Percentiles rank a stretch among this genome's conserved stretches.
Evolutionary conservation across 768 basidiomycete species (phyloP).

Genomic region (Boletus eberwhitei): DNA sequence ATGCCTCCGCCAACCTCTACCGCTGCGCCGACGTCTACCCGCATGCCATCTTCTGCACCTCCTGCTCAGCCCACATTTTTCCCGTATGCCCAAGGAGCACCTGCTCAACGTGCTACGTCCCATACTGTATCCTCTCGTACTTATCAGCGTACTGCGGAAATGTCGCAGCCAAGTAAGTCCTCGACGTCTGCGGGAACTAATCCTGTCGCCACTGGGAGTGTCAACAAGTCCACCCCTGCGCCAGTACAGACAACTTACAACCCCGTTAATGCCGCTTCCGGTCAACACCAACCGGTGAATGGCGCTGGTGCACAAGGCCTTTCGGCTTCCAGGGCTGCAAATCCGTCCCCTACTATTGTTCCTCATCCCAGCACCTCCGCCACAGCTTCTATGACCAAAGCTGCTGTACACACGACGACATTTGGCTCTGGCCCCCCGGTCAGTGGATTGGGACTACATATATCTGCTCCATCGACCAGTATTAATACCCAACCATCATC

Average conservation of each 20-base stretch:
- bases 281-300: constrained; percentile 13
- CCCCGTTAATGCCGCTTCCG: neutral
- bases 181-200: constrained; percentile 3
- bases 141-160: constrained; percentile 24
- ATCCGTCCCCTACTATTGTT: neutral
- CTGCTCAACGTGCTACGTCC: constrained; percentile 20
- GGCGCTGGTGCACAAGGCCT: constrained; percentile 1
- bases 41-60: constrained; percentile 23
- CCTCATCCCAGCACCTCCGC: constrained; percentile 1
- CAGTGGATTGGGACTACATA: constrained; percentile 10
- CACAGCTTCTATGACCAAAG: constrained; percentile 9
- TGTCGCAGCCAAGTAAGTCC: constrained; percentile 19
- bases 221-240: constrained; percentile 5
- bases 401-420: neutral
- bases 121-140: constrained; percentile 20
- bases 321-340: constrained; percentile 9
- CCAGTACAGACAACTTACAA: constrained; percentile 8
- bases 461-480: neutral
- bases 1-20: constrained; percentile 21
- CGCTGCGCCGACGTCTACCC: constrained; percentile 7
- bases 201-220: neutral
- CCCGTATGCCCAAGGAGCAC: constrained; percentile 2
- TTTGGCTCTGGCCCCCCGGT: neutral
- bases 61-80: constrained; percentile 16
- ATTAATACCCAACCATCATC: constrained; percentile 9